Evolutionary conservation across 140 eudicot genomes (phyloP).

Genomic region (Ambrosia hybrid): DNA sequence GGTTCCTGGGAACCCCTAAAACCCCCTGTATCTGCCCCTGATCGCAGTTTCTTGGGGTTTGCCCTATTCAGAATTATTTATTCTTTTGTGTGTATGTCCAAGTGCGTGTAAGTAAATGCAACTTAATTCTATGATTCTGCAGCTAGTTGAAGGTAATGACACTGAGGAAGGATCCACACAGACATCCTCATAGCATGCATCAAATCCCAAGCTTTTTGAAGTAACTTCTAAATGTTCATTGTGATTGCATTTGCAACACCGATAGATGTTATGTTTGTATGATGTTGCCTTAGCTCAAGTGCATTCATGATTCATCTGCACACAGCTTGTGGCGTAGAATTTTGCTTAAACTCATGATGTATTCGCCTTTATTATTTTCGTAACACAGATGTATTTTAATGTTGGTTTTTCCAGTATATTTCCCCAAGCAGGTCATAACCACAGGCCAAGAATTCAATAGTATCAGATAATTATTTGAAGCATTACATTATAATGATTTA

Average conservation of each 20-base stretch:
- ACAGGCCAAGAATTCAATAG: not conserved
- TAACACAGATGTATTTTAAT: not conserved
- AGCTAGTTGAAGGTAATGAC: constrained; percentile 48
- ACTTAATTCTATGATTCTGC: constrained; percentile 24
- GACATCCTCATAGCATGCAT: constrained; percentile 20
- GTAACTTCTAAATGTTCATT: not conserved
- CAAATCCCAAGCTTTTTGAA: constrained; percentile 6
- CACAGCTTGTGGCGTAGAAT: not conserved
- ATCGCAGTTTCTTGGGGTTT: not conserved
- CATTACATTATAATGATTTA: too few relatives aligned
- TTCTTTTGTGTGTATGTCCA: not conserved
- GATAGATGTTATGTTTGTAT: constrained; percentile 14
- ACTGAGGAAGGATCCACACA: constrained; percentile 39
- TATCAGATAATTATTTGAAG: not conserved
- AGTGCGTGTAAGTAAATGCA: not conserved
- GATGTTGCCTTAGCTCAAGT: constrained; percentile 14
- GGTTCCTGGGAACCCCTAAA: too few relatives aligned
- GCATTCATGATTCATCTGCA: constrained; percentile 6
- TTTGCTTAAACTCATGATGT: constrained; percentile 4
- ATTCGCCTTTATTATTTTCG: not conserved
- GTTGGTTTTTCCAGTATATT: not conserved
- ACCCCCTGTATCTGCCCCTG: too few relatives aligned
- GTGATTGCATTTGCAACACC: not conserved
- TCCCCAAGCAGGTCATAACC: not conserved
- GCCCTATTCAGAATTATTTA: not conserved